Evolutionary conservation across 208 protist genomes (phyloP).

Genomic region (Trypanosoma lewisi): DNA sequence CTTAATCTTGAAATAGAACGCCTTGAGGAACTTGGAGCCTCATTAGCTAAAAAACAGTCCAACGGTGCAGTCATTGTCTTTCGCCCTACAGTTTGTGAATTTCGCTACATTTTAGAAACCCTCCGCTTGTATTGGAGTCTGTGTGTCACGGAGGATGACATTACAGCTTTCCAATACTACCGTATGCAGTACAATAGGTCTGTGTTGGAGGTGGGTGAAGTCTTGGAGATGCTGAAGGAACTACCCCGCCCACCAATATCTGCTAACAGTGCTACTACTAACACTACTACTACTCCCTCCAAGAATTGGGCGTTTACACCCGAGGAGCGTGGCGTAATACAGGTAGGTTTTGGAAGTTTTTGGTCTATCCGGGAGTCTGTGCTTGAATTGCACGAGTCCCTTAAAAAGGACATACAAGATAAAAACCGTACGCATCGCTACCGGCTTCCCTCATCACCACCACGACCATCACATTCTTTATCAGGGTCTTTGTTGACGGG

Average conservation of each 20-base stretch:
- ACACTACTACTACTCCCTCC: background rate
- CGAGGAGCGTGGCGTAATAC: conserved; percentile 37
- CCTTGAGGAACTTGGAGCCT: conserved; percentile 26
- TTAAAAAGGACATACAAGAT: conserved; percentile 57
- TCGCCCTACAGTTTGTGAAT: conserved; percentile 56
- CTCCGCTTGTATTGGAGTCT: conserved; percentile 63
- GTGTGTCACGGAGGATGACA: conserved; percentile 67
- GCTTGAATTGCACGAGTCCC: conserved; percentile 35
- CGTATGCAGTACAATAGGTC: conserved; percentile 48
- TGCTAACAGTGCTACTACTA: background rate
- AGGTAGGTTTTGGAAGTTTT: conserved; percentile 57
- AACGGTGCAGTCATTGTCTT: conserved; percentile 51
- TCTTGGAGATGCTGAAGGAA: conserved; percentile 34
- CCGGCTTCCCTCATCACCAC: background rate
- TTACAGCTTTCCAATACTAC: conserved; percentile 52
- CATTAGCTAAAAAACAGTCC: background rate
- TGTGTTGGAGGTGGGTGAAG: conserved; percentile 27
- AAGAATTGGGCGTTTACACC: conserved; percentile 28
- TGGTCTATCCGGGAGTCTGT: conserved; percentile 49
- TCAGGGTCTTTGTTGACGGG: no score
- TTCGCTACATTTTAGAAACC: conserved; percentile 54
- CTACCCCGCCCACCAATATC: conserved; percentile 37
- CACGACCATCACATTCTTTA: background rate
- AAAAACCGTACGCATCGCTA: conserved; percentile 66
- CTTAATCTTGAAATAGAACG: conserved; percentile 51